These are phyloP conservation scores for Ilex paraguariensis DNA, from an alignment of 305 asterid species.

Conservation along the genomic window DNA sequence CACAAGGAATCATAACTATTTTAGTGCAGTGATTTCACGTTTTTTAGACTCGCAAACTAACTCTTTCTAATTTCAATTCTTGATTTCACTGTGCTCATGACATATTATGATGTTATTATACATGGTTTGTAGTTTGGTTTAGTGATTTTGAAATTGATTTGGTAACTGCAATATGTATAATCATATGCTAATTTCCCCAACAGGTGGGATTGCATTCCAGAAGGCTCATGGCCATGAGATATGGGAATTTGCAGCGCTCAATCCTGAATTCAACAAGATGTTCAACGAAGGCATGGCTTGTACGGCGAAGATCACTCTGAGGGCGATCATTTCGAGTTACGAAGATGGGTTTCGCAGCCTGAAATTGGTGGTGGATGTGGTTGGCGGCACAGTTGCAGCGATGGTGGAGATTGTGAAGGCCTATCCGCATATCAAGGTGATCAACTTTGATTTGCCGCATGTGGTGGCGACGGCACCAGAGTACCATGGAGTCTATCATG, in stretches of 20 bases:
- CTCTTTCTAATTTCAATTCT: too few species aligned
- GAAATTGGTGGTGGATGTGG: conserved; percentile 13
- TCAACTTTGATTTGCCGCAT: conserved; percentile 21
- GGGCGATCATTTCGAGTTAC: background rate
- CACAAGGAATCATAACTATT: too few species aligned
- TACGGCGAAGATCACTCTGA: background rate
- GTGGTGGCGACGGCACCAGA: conserved; percentile 12
- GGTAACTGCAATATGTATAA: too few species aligned
- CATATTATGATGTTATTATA: too few species aligned
- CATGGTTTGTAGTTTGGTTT: too few species aligned
- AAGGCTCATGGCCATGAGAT: conserved; percentile 8
- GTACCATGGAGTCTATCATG: conserved; percentile 6
- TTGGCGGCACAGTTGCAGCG: background rate
- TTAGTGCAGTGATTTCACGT: too few species aligned
- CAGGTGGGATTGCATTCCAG: background rate
- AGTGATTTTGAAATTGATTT: too few species aligned
- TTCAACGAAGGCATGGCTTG: conserved; percentile 7
- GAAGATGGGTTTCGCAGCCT: background rate
- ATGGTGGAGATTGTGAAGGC: conserved; percentile 5
- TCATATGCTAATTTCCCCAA: too few species aligned
- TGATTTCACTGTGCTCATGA: too few species aligned
- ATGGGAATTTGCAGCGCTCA: background rate
- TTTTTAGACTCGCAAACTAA: too few species aligned
- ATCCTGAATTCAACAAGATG: background rate
- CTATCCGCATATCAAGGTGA: conserved; percentile 8